Evolutionary conservation across 2,329 filamentous ascomycete genomes (phyloP).

Genomic region (Cladosporium sp.): DNA sequence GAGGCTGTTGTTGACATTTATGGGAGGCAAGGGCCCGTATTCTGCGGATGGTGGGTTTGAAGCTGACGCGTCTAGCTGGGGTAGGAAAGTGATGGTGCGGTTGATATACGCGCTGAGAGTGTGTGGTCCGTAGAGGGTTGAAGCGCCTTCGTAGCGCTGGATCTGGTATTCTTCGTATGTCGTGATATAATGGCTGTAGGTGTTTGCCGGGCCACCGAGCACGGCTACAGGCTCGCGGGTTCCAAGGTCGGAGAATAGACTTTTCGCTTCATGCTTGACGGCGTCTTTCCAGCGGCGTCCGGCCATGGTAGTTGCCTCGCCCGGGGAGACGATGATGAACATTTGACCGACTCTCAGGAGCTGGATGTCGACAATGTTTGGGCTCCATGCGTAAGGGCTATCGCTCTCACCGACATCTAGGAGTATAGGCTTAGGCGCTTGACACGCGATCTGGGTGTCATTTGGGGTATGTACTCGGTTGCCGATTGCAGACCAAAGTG

Average conservation of each 20-base stretch:
- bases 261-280: conserved; percentile 56
- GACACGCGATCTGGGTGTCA: conserved; percentile 71
- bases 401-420: conserved; percentile 84
- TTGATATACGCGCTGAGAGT: conserved; percentile 87
- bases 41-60: conserved; percentile 35
- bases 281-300: conserved; percentile 82
- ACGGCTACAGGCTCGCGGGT: conserved; percentile 67
- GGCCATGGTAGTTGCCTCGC: conserved; percentile 90
- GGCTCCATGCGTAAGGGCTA: conserved; percentile 80
- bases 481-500: conserved; percentile 78
- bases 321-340: conserved; percentile 79
- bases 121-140: conserved; percentile 81
- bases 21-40: conserved; percentile 67
- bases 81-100: conserved; percentile 72
- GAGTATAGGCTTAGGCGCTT: conserved; percentile 79
- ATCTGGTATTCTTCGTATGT: conserved; percentile 79
- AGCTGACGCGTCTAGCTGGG: conserved; percentile 59
- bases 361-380: conserved; percentile 90
- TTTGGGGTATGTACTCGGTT: conserved; percentile 71
- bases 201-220: conserved; percentile 85
- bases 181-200: conserved; percentile 79
- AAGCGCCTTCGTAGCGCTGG: conserved; percentile 94
- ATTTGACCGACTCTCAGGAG: conserved; percentile 81
- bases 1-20: conserved; percentile 74
- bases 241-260: conserved; percentile 26